Percentiles rank a stretch among this genome's conserved stretches.
phyloP scores from a whole-genome alignment of 305 asterid genomes.

The Rubia peregrina region DNA sequence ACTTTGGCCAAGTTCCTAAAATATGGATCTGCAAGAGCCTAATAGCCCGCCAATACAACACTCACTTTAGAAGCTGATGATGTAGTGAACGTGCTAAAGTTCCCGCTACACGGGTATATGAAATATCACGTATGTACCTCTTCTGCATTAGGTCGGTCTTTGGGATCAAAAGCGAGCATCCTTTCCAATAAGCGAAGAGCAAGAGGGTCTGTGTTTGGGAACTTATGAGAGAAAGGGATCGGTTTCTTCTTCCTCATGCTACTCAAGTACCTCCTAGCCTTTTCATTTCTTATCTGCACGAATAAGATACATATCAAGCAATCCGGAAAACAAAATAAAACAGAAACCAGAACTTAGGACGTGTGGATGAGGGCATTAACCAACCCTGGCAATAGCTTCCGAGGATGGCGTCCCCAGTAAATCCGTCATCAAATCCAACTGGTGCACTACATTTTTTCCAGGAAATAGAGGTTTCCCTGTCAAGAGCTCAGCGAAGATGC shows the following conservation, averaged over 20 bases:
- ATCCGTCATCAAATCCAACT: slow-evolving; percentile 91
- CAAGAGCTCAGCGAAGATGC: slow-evolving; percentile 88
- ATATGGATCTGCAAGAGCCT: slow-evolving; percentile 99
- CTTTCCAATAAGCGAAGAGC: slow-evolving; percentile 87
- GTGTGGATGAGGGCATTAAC: slow-evolving; percentile 17
- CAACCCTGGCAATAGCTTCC: slow-evolving; percentile 89
- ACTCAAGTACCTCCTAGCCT: slow-evolving; percentile 89
- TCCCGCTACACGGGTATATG: not conserved
- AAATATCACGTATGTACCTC: slow-evolving; percentile 38
- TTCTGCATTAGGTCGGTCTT: slow-evolving; percentile 88
- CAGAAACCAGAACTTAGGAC: not conserved
- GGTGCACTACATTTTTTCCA: slow-evolving; percentile 91
- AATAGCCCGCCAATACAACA: slow-evolving; percentile 22
- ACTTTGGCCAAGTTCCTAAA: slow-evolving; percentile 93
- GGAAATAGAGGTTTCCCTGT: slow-evolving; percentile 94
- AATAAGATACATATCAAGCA: slow-evolving; percentile 23
- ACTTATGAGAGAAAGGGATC: slow-evolving; percentile 70
- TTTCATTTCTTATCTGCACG: slow-evolving; percentile 85
- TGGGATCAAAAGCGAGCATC: slow-evolving; percentile 96
- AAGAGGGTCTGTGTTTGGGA: slow-evolving; percentile 77
- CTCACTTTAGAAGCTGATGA: slow-evolving; percentile 22
- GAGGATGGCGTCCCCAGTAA: slow-evolving; percentile 85
- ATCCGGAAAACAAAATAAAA: slow-evolving; percentile 11
- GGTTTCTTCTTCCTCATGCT: slow-evolving; percentile 92
- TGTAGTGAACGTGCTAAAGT: slow-evolving; percentile 3